phyloP scores from a whole-genome alignment of 2,329 filamentous ascomycete species.

The Fusarium dimerum region DNA sequence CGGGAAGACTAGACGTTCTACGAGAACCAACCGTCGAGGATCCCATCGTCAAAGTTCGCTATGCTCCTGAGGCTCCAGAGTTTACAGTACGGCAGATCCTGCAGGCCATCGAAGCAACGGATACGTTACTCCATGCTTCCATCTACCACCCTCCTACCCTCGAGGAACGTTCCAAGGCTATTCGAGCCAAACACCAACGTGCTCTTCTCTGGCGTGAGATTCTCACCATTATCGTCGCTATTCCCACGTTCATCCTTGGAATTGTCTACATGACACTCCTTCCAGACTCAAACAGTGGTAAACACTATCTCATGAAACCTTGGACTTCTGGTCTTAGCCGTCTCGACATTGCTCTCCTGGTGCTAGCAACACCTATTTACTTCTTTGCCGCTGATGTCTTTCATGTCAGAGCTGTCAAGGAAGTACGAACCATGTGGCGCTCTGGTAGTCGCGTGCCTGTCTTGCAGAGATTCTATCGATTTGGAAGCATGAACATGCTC shows the following conservation, averaged over 20 bases:
- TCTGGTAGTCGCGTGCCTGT: conserved; percentile 72
- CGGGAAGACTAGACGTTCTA: conserved; percentile 52
- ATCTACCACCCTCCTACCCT: conserved; percentile 81
- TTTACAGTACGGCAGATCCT: conserved; percentile 80
- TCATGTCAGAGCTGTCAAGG: conserved; percentile 76
- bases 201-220: conserved; percentile 70
- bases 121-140: conserved; percentile 65
- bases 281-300: conserved; percentile 54
- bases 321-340: conserved; percentile 74
- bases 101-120: conserved; percentile 63
- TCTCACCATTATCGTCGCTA: conserved; percentile 67
- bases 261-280: conserved; percentile 90
- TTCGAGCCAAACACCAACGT: conserved; percentile 69
- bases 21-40: conserved; percentile 56
- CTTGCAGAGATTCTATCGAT: conserved; percentile 79
- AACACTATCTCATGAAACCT: conserved; percentile 68
- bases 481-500: conserved; percentile 95
- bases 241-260: conserved; percentile 84
- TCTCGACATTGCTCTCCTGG: conserved; percentile 76
- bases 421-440: conserved; percentile 76
- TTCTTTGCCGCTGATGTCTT: conserved; percentile 86
- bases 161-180: conserved; percentile 75
- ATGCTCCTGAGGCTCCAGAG: conserved; percentile 64
- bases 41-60: conserved; percentile 71
- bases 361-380: conserved; percentile 83